A percentile compares a stretch with the other conserved stretches of the same genome.
phyloP scores from a whole-genome alignment of 148 eudicot genomes.

The Suaeda aralocaspica region DNA sequence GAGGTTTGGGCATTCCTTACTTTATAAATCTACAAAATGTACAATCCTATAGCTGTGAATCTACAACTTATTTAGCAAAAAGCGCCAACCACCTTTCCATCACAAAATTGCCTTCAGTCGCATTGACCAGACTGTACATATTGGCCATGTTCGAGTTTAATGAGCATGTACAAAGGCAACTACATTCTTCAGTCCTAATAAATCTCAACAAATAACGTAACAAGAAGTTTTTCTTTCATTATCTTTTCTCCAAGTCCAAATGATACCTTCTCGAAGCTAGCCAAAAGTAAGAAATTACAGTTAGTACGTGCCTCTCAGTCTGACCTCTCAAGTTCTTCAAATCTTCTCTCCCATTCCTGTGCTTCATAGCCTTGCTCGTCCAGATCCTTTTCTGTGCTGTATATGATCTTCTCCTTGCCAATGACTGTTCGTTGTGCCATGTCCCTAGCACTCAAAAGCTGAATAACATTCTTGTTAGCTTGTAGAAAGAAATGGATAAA shows the following conservation, averaged over 20 bases:
- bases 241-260: neutral
- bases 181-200: neutral
- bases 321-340: slow-evolving; percentile 58
- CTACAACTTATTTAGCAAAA: slow-evolving; percentile 6
- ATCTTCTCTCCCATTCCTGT: slow-evolving; percentile 74
- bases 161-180: slow-evolving; percentile 4
- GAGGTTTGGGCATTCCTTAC: too few species aligned
- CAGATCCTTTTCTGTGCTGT: slow-evolving; percentile 74
- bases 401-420: slow-evolving; percentile 76
- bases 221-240: neutral
- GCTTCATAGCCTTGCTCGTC: slow-evolving; percentile 77
- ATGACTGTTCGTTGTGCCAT: slow-evolving; percentile 85
- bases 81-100: neutral
- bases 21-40: too few species aligned
- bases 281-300: slow-evolving; percentile 27
- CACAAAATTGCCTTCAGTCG: neutral
- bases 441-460: slow-evolving; percentile 91
- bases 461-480: slow-evolving; percentile 25
- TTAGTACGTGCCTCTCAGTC: slow-evolving; percentile 28
- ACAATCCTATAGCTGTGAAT: neutral
- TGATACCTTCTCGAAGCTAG: slow-evolving; percentile 4
- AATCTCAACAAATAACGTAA: slow-evolving; percentile 6
- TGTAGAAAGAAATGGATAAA: neutral
- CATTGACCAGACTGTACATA: slow-evolving; percentile 15
- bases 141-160: neutral